Percentiles rank a stretch among this genome's conserved stretches.
Conservation (phyloP, 345 rosid genomes). For the Camelina hispida region DNA sequence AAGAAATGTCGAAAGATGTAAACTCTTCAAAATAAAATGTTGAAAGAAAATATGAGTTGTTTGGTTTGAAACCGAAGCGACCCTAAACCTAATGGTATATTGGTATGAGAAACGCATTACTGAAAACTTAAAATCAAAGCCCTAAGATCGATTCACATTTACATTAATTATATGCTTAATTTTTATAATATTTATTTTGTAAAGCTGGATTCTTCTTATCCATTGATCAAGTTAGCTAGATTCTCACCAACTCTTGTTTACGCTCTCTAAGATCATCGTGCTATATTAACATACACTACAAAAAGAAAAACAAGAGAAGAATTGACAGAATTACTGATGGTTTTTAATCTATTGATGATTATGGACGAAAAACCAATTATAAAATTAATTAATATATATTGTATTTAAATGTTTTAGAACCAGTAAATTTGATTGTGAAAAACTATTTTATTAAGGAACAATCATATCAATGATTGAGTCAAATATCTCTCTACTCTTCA, state of each 20-base stretch:
- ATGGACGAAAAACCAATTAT: too few species aligned
- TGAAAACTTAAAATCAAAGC: not conserved
- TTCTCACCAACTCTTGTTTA: conserved; percentile 16
- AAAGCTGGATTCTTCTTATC: conserved; percentile 14
- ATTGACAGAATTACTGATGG: too few species aligned
- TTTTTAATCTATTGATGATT: too few species aligned
- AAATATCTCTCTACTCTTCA: too few species aligned
- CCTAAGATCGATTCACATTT: not conserved
- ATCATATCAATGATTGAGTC: too few species aligned
- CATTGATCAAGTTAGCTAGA: not conserved
- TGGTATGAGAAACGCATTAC: not conserved
- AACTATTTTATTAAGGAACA: not conserved
- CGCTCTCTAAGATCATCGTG: not conserved
- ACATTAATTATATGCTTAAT: not conserved
- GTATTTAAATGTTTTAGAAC: not conserved
- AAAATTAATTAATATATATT: not conserved
- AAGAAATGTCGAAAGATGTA: not conserved
- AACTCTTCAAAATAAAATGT: not conserved
- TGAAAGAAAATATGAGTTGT: not conserved
- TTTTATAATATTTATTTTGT: not conserved
- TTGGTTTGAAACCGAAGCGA: not conserved
- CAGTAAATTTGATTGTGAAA: not conserved
- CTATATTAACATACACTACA: not conserved
- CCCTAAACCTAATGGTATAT: conserved; percentile 19
- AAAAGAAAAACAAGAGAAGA: too few species aligned